A percentile compares a stretch with the other conserved stretches of the same genome.
Conservation (phyloP, 192 early-diverging fungal species). For the Coemansia sp. region DNA sequence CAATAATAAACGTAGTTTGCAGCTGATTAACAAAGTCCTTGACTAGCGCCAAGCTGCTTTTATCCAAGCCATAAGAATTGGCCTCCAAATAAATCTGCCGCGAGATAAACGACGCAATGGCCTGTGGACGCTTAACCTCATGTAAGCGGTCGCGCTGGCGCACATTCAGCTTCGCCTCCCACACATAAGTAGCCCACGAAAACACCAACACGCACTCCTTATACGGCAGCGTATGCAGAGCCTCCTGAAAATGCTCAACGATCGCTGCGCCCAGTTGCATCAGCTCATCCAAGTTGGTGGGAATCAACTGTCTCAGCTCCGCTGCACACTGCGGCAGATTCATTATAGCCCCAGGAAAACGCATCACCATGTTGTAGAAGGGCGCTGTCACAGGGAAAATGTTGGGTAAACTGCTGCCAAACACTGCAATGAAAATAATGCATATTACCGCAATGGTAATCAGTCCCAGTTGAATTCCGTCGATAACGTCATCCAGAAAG, state of each 20-base stretch:
- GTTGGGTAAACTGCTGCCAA: constrained; percentile 35
- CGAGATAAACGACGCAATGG: constrained; percentile 67
- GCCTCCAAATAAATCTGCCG: constrained; percentile 80
- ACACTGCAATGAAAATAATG: constrained; percentile 31
- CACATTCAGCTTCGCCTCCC: constrained; percentile 80
- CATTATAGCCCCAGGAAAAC: constrained; percentile 16
- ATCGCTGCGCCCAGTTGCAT: neutral
- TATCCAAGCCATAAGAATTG: constrained; percentile 83
- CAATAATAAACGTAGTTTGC: constrained; percentile 66
- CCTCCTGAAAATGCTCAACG: constrained; percentile 12
- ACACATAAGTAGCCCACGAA: constrained; percentile 67
- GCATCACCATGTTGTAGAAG: constrained; percentile 25
- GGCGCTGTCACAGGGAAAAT: constrained; percentile 47
- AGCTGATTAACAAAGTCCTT: constrained; percentile 61
- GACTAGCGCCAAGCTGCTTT: constrained; percentile 74
- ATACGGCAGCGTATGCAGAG: constrained; percentile 61
- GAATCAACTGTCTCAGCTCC: constrained; percentile 8
- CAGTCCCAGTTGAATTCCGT: constrained; percentile 46
- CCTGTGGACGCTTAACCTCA: constrained; percentile 66
- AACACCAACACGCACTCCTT: constrained; percentile 78
- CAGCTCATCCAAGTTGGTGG: constrained; percentile 27
- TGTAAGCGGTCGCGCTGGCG: constrained; percentile 75
- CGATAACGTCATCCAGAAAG: constrained; percentile 53
- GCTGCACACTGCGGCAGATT: constrained; percentile 24
- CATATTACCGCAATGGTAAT: constrained; percentile 33